Base-by-base conservation (phyloP, 345 rosid genomes). In the Crucihimalaya himalaica region DNA sequence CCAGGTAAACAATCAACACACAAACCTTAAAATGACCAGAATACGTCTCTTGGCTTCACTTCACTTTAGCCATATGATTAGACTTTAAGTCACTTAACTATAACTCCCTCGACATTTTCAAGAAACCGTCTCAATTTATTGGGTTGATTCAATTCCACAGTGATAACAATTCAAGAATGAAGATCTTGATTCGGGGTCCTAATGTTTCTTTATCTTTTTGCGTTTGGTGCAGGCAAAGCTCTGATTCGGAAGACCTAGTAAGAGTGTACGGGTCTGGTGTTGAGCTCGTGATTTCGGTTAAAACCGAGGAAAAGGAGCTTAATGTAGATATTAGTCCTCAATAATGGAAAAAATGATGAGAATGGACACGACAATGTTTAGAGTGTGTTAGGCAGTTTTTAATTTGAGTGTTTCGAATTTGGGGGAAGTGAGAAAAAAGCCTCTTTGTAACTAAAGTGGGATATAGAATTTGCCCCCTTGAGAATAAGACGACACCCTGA, bases 1-100 rank as follows among this genome's bases (percentile, higher is more conserved):
- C 29, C 99, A 95, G 99, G 99, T 92, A 81, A 79, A 46, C 21
- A 19, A 16, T 16, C 39, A 21, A 14, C 66, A 46, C 35, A 40
- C 45, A 40, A 56, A 16, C 8, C n/a, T 59, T 19, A 12, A 25
- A 54, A 34, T 59, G 76, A 66, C 73, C 21, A 32, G 5, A 43
- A n/a, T 70, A 58, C 63, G 45, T 66, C 37, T 66, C 63, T 64
- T 63, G 20, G 50, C 54, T 48, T 60, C 55, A 35, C 19, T 31
- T 28, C 20, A 40, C 39, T 64, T 61, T 29, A 42, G 14, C 63
- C 35, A 29, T 53, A 40, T 42, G 54, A 52, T 20, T 15, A 53
- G 18, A 29, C 19, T 8, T 61, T 13, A 12, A 51, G 31, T 27
- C 5, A 6, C 35, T n/a, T 14, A 28, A 29, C 34, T 54, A 51